Base-by-base conservation (phyloP, 495 filamentous ascomycete species). In the Xylaria castorea region DNA sequence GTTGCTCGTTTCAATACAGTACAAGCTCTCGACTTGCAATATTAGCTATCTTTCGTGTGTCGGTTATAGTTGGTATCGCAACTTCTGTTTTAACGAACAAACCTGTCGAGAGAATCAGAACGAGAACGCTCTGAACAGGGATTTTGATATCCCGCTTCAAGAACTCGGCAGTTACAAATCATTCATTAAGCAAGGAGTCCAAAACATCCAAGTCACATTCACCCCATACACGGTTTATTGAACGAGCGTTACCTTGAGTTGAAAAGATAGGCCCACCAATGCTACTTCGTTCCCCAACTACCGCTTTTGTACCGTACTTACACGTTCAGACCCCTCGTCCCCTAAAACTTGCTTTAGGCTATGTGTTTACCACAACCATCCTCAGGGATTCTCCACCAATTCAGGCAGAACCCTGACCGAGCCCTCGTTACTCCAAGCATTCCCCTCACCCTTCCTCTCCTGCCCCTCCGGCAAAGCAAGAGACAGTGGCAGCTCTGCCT, bases 391-490 rank as follows among this genome's bases (percentile, higher is more conserved):
- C 76, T 84, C 75, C 53, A 84, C 82, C 64, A 84, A 71, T 60
- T 79, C 77, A 38, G 82, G 80, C 71, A 84, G 72, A 74, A 84
- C 82, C 78, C 75, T 79, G 55, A 77, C 65, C 46, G 77, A 71
- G 55, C 77, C 77, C 53, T 79, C 77, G 72, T 61, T 83, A 9
- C 75, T 73, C 72, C 80, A 80, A 4, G 68, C 71, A 66, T 79
- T 81, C 62, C 79, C 75, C 48, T 81, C 83, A 11, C 83, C 82
- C 30, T 74, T 71, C 73, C 83, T 76, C 27, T 53, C 79, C 74
- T 81, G 81, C 0, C 81, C 83, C 46, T 80, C 80, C 4, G 84
- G 83, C 75, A 84, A 74, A 75, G 77, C 78, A 70, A 88, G 70
- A 48, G 76, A 82, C 74, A 88, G 75, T n/a, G 85, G 74, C 68